Conservation (phyloP, 495 filamentous ascomycete genomes). For the Oleoguttula mirabilis region DNA sequence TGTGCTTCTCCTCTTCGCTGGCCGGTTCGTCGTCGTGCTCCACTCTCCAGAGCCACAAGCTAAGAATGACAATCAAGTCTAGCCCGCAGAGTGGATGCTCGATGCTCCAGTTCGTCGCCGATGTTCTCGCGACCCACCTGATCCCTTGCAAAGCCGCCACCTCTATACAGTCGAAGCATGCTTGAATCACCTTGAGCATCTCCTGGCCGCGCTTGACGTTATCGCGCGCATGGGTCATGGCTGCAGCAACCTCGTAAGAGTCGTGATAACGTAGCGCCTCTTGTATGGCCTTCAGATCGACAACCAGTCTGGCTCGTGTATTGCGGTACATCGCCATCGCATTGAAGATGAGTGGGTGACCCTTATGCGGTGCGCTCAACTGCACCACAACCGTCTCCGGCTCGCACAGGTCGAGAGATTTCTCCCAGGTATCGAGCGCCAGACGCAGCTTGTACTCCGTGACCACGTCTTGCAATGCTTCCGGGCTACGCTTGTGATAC, state of each 20-base stretch:
- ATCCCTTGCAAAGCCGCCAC: constrained; percentile 89
- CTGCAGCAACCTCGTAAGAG: constrained; percentile 88
- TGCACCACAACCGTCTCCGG: constrained; percentile 82
- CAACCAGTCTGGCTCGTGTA: constrained; percentile 80
- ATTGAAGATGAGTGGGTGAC: constrained; percentile 97
- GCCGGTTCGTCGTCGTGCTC: constrained; percentile 97
- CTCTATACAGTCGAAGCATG: constrained; percentile 97
- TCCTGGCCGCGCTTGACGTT: constrained; percentile 87
- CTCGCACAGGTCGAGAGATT: constrained; percentile 85
- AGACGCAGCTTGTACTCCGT: constrained; percentile 96
- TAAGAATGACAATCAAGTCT: constrained; percentile 98
- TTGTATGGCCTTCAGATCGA: constrained; percentile 89
- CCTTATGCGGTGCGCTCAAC: constrained; percentile 87
- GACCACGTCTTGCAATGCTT: constrained; percentile 89
- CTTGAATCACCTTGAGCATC: constrained; percentile 97
- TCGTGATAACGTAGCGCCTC: constrained; percentile 96
- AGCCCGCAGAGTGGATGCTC: constrained; percentile 95
- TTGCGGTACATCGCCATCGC: constrained; percentile 96
- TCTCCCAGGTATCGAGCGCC: constrained; percentile 95
- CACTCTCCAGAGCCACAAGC: constrained; percentile 93
- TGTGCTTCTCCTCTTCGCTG: constrained; percentile 76
- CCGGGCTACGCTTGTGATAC: constrained; percentile 95
- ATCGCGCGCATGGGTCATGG: constrained; percentile 88
- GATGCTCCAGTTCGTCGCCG: constrained; percentile 96
- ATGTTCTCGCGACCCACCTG: constrained; percentile 94